Base-by-base conservation (phyloP, 148 eudicot species). In the Selenicereus undatus region DNA sequence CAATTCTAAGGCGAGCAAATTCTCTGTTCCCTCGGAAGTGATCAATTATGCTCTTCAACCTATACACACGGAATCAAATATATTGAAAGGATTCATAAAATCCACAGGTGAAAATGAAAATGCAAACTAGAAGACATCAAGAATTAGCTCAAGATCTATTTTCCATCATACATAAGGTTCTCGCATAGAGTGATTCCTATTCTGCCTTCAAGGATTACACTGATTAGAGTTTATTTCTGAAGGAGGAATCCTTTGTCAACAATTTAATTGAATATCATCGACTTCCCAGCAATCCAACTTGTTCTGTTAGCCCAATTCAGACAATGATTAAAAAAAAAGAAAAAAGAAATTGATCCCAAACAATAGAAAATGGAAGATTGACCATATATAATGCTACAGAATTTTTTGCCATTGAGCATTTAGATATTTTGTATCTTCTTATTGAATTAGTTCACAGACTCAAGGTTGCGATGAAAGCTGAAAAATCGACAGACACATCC, bases 1-100 rank as follows among this genome's bases (percentile, higher is more conserved):
- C 98, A 71, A 96, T 96, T 87, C 99, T 90, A 66, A 96, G 90
- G 70, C 98, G 95, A 83, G 92, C 83, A 85, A 93, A 96, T 48
- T 89, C 94, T 81, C 82, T 85, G 76, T 89, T 93, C 66, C 93
- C 93, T 68, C 92, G 92, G 60, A 93, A 93, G 85, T 90, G 89
- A 84, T 92, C 83, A 58, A 93, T 93, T 81, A 96, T 97, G 74
- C 89, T 96, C 89, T 90, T 96, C 86, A 96, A 80, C 90, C 98
- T 95, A 75, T 56, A 71, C 45, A 1, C 71, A 74, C 22, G 10
- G 68, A 42, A 76, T 39, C 27, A 77, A 36, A 75, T 60, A 56
- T 45, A 71, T 71, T 17, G 0, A 78, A 13, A 71, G n/a, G 7
- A 16, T 24, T 73, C 72, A 26, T 10, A 32, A 43, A 42, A 13